A percentile compares a stretch with the other conserved stretches of the same genome.
phyloP scores from a whole-genome alignment of 768 basidiomycete genomes.

The Tylopilus balloui region DNA sequence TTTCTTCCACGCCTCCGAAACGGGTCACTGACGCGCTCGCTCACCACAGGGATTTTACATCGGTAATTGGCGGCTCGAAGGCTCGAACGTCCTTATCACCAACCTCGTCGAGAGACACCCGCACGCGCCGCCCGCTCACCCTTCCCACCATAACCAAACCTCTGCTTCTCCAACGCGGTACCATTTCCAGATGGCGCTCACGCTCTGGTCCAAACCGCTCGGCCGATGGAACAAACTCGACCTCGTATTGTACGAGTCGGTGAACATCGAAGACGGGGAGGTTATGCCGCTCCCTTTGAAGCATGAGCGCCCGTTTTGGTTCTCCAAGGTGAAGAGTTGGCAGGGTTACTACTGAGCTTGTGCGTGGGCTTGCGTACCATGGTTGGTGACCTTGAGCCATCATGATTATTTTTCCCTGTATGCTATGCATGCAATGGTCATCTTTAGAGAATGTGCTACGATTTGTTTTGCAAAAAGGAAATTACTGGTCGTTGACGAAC shows the following conservation, averaged over 20 bases:
- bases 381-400: not conserved
- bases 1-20: not conserved
- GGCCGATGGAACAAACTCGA: constrained; percentile 85
- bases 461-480: not conserved
- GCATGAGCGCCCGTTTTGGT: constrained; percentile 90
- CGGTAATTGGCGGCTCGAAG: constrained; percentile 69
- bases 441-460: not conserved
- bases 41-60: constrained; percentile 60
- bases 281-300: constrained; percentile 64
- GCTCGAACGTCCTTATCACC: constrained; percentile 53
- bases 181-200: constrained; percentile 68
- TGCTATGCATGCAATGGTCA: not conserved
- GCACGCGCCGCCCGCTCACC: constrained; percentile 1
- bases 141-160: constrained; percentile 6
- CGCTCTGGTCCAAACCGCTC: constrained; percentile 63
- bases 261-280: constrained; percentile 75
- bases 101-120: constrained; percentile 53
- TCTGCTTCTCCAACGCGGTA: constrained; percentile 44
- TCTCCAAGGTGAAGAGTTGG: constrained; percentile 84
- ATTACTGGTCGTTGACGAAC: too few species aligned
- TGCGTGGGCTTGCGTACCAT: not conserved
- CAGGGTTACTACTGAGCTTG: constrained; percentile 17
- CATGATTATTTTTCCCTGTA: not conserved
- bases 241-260: constrained; percentile 66
- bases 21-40: not conserved